phyloP scores from a whole-genome alignment of 2,329 filamentous ascomycete species.

The Aspergillus tanneri region DNA sequence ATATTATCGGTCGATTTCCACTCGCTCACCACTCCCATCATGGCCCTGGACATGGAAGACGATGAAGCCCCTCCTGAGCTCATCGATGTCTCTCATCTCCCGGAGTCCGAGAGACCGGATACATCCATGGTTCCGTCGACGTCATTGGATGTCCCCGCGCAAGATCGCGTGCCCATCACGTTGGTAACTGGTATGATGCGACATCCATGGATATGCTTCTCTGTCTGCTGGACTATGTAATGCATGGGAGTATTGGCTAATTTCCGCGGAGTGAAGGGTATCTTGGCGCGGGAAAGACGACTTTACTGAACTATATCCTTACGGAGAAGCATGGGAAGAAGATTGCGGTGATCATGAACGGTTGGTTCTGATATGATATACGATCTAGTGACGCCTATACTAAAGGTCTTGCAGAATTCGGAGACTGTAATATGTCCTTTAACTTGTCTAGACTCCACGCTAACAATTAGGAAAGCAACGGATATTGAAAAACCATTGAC shows the following conservation, averaged over 20 bases:
- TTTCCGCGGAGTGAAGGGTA: slow-evolving; percentile 66
- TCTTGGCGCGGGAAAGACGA: slow-evolving; percentile 92
- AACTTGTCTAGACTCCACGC: not conserved
- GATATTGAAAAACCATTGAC: slow-evolving; percentile 97
- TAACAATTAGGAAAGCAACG: slow-evolving; percentile 57
- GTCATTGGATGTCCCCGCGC: slow-evolving; percentile 24
- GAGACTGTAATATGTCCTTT: slow-evolving; percentile 62
- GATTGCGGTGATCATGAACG: slow-evolving; percentile 96
- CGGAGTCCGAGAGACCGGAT: slow-evolving; percentile 23
- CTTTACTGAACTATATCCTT: slow-evolving; percentile 90
- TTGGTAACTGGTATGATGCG: slow-evolving; percentile 49
- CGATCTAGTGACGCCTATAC: slow-evolving; percentile 12
- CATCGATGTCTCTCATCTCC: slow-evolving; percentile 38
- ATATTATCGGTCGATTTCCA: too few relatives aligned
- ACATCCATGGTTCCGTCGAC: slow-evolving; percentile 27
- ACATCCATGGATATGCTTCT: slow-evolving; percentile 3
- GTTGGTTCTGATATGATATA: slow-evolving; percentile 42
- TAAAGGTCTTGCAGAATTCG: slow-evolving; percentile 62
- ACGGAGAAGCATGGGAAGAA: slow-evolving; percentile 95
- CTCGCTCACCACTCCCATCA: not conserved
- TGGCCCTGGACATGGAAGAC: slow-evolving; percentile 35
- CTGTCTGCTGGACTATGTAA: too few relatives aligned
- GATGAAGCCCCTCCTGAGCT: slow-evolving; percentile 47
- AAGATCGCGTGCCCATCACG: slow-evolving; percentile 50
- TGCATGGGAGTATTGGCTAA: slow-evolving; percentile 8